phyloP scores from a whole-genome alignment of 768 basidiomycete genomes.

The Lactarius quietus region DNA sequence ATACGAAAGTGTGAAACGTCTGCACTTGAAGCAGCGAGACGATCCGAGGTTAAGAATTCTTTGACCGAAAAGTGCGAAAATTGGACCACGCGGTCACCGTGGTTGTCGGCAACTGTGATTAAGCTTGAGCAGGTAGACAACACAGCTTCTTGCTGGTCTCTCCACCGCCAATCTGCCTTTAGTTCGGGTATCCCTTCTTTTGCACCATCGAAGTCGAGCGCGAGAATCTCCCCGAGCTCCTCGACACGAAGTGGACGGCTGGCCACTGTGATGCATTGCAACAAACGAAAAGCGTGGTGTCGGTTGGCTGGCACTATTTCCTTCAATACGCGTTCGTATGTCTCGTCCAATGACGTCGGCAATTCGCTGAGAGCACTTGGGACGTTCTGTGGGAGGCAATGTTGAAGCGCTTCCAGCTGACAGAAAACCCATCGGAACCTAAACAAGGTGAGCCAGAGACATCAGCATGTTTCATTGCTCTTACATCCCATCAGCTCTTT shows the following conservation, averaged over 20 bases:
- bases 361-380: neutral
- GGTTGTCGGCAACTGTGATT: neutral
- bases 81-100: neutral
- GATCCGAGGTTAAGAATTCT: neutral
- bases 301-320: neutral
- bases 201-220: neutral
- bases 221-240: neutral
- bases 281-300: neutral
- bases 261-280: neutral
- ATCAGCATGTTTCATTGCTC: neutral
- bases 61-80: neutral
- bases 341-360: neutral
- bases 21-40: neutral
- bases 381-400: neutral
- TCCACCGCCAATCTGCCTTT: neutral
- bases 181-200: neutral
- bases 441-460: neutral
- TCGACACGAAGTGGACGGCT: neutral
- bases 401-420: neutral
- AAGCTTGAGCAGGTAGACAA: neutral
- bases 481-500: neutral
- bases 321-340: neutral
- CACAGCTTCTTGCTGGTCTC: neutral
- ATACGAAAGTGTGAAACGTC: neutral
- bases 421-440: neutral